Evolutionary conservation across 768 basidiomycete species (phyloP).

Genomic region (Suillus variegatus): DNA sequence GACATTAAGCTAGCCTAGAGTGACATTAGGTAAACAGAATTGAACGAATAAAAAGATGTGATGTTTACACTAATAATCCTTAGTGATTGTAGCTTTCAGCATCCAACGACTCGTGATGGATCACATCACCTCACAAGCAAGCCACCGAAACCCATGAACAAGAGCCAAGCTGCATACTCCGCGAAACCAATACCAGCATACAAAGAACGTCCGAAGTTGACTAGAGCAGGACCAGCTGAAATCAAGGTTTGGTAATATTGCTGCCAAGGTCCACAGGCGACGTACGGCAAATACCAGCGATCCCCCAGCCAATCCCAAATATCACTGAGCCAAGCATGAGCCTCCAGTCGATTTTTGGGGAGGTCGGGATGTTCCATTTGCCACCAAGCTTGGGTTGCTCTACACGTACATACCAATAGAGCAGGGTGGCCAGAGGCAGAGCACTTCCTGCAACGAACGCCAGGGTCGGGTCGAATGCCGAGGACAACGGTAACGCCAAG

Average conservation of each 20-base stretch:
- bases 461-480: slow-evolving; percentile 58
- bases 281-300: slow-evolving; percentile 64
- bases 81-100: neutral
- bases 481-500: slow-evolving; percentile 48
- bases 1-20: neutral
- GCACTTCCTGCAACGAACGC: slow-evolving; percentile 54
- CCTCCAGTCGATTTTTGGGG: slow-evolving; percentile 41
- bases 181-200: slow-evolving; percentile 34
- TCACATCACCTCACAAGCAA: slow-evolving; percentile 8
- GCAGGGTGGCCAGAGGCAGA: slow-evolving; percentile 44
- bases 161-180: slow-evolving; percentile 43
- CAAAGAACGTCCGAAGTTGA: slow-evolving; percentile 58
- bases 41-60: neutral
- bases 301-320: slow-evolving; percentile 66
- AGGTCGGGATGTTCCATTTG: slow-evolving; percentile 42
- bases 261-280: slow-evolving; percentile 9
- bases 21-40: neutral
- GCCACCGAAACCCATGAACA: slow-evolving; percentile 27
- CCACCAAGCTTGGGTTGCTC: slow-evolving; percentile 43
- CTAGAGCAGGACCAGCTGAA: slow-evolving; percentile 61
- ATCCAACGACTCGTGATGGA: neutral
- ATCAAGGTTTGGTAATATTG: slow-evolving; percentile 6
- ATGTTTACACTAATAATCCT: neutral
- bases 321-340: slow-evolving; percentile 53
- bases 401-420: slow-evolving; percentile 45